These are phyloP conservation scores for Cutaneotrichosporon daszewskae DNA, from an alignment of 1,284 basidiomycete genomes.

Conservation along the genomic window DNA sequence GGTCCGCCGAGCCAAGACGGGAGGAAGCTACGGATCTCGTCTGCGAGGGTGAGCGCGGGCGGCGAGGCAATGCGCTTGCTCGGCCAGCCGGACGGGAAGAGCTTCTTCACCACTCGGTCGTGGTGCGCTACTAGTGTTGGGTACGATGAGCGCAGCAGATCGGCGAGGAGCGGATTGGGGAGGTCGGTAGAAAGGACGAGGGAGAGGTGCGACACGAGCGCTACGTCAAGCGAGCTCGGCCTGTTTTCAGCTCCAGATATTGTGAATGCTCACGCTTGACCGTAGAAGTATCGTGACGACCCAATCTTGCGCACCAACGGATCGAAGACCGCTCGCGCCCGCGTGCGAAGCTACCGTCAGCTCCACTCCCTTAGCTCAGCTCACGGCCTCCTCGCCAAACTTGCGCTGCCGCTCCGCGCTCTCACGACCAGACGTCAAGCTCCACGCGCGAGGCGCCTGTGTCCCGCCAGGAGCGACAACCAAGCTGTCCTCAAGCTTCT, in stretches of 20 bases:
- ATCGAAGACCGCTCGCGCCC: slow-evolving; percentile 24
- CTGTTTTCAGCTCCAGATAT: slow-evolving; percentile 13
- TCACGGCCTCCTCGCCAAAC: slow-evolving; percentile 38
- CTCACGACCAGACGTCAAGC: slow-evolving; percentile 30
- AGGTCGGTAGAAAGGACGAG: slow-evolving; percentile 39
- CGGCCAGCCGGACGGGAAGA: slow-evolving; percentile 22
- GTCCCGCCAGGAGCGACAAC: slow-evolving; percentile 39
- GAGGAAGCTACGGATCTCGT: not conserved
- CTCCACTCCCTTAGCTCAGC: not conserved
- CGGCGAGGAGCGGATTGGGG: slow-evolving; percentile 41
- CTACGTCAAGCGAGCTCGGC: slow-evolving; percentile 40
- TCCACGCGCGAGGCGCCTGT: slow-evolving; percentile 29
- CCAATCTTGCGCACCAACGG: slow-evolving; percentile 31
- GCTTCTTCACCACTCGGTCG: slow-evolving; percentile 21
- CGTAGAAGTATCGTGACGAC: slow-evolving; percentile 26
- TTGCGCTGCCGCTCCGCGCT: slow-evolving; percentile 26
- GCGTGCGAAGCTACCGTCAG: slow-evolving; percentile 7
- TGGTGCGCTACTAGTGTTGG: slow-evolving; percentile 35
- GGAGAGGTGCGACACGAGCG: slow-evolving; percentile 44
- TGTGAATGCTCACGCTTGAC: slow-evolving; percentile 20
- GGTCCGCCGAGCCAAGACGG: slow-evolving; percentile 3
- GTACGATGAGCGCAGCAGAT: slow-evolving; percentile 34
- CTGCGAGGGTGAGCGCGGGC: not conserved
- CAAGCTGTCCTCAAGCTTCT: slow-evolving; percentile 25
- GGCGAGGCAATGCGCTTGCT: slow-evolving; percentile 4